Conservation (phyloP, 176 grass and related monocot species). For the Oryza glumipatula region DNA sequence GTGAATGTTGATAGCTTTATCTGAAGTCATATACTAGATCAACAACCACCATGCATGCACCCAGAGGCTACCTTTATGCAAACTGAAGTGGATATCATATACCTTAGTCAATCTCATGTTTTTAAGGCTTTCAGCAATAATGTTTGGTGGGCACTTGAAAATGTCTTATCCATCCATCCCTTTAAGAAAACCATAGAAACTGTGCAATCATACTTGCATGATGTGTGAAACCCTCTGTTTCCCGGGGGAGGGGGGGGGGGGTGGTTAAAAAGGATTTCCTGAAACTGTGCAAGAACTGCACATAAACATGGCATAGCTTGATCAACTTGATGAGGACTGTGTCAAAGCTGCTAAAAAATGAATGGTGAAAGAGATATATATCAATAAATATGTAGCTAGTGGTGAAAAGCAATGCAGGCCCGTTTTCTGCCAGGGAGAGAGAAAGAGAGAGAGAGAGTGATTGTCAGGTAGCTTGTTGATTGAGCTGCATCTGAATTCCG, state of each 20-base stretch:
- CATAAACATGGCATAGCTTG: neutral
- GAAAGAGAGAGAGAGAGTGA: neutral
- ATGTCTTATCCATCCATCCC: neutral
- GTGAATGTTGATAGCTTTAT: neutral
- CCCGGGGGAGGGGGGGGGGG: too few species aligned
- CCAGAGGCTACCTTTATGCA: neutral
- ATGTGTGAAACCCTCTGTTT: neutral
- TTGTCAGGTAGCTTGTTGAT: neutral
- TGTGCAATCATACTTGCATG: neutral
- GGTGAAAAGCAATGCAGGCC: neutral
- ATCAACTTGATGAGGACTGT: too few species aligned
- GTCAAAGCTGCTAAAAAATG: too few species aligned
- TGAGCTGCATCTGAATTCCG: constrained; percentile 1
- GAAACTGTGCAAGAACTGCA: neutral
- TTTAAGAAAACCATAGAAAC: neutral
- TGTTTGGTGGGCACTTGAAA: neutral
- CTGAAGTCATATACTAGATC: constrained; percentile 4
- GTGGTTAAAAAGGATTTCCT: neutral
- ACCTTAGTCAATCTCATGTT: neutral
- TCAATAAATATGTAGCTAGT: neutral
- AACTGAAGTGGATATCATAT: neutral
- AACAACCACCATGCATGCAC: neutral
- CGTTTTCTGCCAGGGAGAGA: neutral
- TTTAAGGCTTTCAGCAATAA: neutral
- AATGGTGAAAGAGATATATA: too few species aligned